Evolutionary conservation across 495 filamentous ascomycete genomes (phyloP).

Genomic region (Talaromyces borbonicus): DNA sequence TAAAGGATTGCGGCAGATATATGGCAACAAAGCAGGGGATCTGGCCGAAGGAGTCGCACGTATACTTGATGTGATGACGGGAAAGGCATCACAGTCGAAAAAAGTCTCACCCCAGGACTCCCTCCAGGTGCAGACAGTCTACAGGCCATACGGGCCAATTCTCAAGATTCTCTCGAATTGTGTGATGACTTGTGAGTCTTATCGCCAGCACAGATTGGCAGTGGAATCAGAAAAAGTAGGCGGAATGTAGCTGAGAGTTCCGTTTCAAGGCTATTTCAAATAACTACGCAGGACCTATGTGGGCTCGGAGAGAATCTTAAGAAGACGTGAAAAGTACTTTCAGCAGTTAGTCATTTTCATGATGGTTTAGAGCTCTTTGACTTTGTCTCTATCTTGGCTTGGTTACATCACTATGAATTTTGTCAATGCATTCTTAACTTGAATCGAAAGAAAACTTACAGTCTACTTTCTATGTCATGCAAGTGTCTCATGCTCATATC

Average conservation of each 20-base stretch:
- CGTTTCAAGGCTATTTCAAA: too few species aligned
- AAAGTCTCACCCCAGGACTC: slow-evolving; percentile 18
- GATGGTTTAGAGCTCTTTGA: too few species aligned
- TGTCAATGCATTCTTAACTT: too few species aligned
- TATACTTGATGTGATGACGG: slow-evolving; percentile 36
- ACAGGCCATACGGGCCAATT: slow-evolving; percentile 20
- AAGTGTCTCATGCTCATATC: too few species aligned
- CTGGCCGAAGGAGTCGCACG: slow-evolving; percentile 31
- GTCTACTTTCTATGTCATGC: too few species aligned
- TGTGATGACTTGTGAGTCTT: slow-evolving; percentile 24
- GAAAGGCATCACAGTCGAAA: slow-evolving; percentile 18
- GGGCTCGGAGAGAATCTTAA: too few species aligned
- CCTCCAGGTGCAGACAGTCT: slow-evolving; percentile 28
- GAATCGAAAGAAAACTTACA: too few species aligned
- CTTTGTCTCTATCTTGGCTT: too few species aligned
- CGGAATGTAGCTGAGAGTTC: background rate
- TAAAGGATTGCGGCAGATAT: background rate
- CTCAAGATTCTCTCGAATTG: slow-evolving; percentile 19
- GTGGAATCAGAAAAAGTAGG: background rate
- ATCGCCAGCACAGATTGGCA: slow-evolving; percentile 15
- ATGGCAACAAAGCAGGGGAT: slow-evolving; percentile 29
- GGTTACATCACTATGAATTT: too few species aligned
- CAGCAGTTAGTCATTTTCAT: too few species aligned
- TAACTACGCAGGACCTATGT: too few species aligned
- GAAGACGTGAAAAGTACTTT: too few species aligned